Evolutionary conservation across 1,139 yeast species (phyloP).

Genomic region (Lodderomyces theae): DNA sequence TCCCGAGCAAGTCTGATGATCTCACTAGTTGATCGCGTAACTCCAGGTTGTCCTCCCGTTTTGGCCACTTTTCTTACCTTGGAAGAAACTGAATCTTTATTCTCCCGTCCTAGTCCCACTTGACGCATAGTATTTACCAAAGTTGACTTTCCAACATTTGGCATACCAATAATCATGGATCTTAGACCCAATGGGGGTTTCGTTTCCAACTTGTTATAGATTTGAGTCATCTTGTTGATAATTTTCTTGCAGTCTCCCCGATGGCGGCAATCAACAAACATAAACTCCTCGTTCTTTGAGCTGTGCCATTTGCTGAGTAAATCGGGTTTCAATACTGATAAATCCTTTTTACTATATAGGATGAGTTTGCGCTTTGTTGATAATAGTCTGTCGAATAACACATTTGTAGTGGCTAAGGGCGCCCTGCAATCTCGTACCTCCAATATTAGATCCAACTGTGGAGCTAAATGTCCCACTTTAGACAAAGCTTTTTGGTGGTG

Average conservation of each 20-base stretch:
- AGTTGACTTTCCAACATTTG: conserved; percentile 97
- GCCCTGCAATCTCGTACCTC: conserved; percentile 90
- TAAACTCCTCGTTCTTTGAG: conserved; percentile 48
- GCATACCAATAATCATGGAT: conserved; percentile 86
- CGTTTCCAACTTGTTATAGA: conserved; percentile 46
- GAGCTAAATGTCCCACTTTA: conserved; percentile 65
- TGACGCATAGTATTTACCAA: conserved; percentile 71
- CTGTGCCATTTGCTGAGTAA: conserved; percentile 54
- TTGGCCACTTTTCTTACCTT: conserved; percentile 66
- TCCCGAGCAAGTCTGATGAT: conserved; percentile 59
- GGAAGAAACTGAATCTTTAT: conserved; percentile 22
- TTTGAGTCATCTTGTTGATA: conserved; percentile 46
- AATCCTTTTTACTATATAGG: conserved; percentile 69
- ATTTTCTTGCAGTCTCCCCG: conserved; percentile 50
- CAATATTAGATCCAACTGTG: conserved; percentile 75
- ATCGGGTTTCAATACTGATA: conserved; percentile 30
- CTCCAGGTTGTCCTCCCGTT: conserved; percentile 91
- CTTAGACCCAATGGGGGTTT: conserved; percentile 83
- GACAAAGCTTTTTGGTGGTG: conserved; percentile 84
- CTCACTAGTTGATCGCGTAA: conserved; percentile 78
- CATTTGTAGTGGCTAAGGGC: conserved; percentile 80
- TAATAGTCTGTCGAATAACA: conserved; percentile 68
- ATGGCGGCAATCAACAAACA: conserved; percentile 60
- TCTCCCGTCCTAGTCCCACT: conserved; percentile 36
- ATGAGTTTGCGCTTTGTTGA: conserved; percentile 58